These are phyloP conservation scores for Trichoderma sp. DNA, from an alignment of 2,329 filamentous ascomycete genomes.

Conservation along the genomic window DNA sequence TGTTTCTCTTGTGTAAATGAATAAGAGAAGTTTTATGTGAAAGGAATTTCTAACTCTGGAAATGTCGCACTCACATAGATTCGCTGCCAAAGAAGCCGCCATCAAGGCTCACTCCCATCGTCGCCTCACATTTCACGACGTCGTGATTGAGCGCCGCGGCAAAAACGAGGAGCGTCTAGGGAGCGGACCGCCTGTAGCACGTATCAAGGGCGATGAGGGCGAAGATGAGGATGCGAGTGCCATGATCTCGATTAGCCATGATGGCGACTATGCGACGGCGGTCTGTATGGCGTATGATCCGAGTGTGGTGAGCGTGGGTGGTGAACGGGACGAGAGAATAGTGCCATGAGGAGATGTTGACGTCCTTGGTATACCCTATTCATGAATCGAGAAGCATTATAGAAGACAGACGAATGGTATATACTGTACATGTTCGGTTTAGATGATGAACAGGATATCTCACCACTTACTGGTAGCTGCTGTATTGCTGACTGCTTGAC, in stretches of 20 bases:
- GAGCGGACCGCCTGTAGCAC: slow-evolving; percentile 45
- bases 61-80: slow-evolving; percentile 40
- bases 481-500: background rate
- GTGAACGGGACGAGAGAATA: background rate
- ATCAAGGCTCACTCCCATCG: slow-evolving; percentile 68
- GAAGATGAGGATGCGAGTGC: slow-evolving; percentile 52
- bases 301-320: slow-evolving; percentile 5
- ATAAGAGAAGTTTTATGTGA: background rate
- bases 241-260: slow-evolving; percentile 80
- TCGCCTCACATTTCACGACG: slow-evolving; percentile 59
- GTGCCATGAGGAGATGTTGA: background rate
- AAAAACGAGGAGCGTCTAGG: slow-evolving; percentile 30
- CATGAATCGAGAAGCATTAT: background rate
- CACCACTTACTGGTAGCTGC: background rate
- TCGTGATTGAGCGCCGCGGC: slow-evolving; percentile 44
- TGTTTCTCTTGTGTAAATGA: background rate
- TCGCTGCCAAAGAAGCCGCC: slow-evolving; percentile 72
- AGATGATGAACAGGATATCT: background rate
- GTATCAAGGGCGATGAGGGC: slow-evolving; percentile 36
- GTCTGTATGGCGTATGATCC: slow-evolving; percentile 55
- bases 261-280: slow-evolving; percentile 76
- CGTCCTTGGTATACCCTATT: background rate
- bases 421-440: background rate
- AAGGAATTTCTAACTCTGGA: background rate
- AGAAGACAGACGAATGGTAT: background rate